Base-by-base conservation (phyloP, 169 alveolate species). In the Plasmodium fragile region DNA sequence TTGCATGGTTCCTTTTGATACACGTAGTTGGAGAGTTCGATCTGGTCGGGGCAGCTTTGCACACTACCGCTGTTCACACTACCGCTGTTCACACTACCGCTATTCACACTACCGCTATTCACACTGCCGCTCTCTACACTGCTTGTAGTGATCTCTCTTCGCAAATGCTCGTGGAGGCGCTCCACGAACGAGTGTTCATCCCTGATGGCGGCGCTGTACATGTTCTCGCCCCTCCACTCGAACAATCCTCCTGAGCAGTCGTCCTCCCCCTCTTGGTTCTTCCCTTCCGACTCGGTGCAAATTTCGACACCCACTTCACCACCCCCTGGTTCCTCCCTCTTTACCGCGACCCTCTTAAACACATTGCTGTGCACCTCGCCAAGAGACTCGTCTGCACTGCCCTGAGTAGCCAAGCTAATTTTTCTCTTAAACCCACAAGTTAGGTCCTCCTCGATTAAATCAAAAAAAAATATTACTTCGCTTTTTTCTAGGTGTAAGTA, bases 401-500 rank as follows among this genome's bases (percentile, higher is more conserved):
- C 49, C 65, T 13, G 22, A 49, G 59, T 49, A 22, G 59, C 16
- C 59, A 13, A 49, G 22, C 59, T 49, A 49, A 11, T 80, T 80
- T 80, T 41, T 49, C 41, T 80, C 25, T 80, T 45, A 39, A 13
- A 39, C 36, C 32, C 39, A 39, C 5, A 80, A 28, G 28, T n/a
- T 22, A 32, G 25, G n/a, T 80, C 87, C 71, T 80, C 87, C 34
- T 80, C 87, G 34, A 39, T 45, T 1, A 80, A 45, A 45, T 80
- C 87, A 22, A 80, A 80, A 43, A 80, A 80, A 80, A n/a, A 79
- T 0, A 43, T 80, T 18, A 36, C 25, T 18, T 80, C 75, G 65
- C 25, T 80, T 43, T 80, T 80, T 39, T 80, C 73, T 25, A 80
- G 25, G 32, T 80, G 73, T 3, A 80, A 8, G 41, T 80, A 80